A percentile compares a stretch with the other conserved stretches of the same genome.
These are phyloP conservation scores for Kodamaea jinghongensis DNA, from an alignment of 805 yeast genomes.

Conservation along the genomic window DNA sequence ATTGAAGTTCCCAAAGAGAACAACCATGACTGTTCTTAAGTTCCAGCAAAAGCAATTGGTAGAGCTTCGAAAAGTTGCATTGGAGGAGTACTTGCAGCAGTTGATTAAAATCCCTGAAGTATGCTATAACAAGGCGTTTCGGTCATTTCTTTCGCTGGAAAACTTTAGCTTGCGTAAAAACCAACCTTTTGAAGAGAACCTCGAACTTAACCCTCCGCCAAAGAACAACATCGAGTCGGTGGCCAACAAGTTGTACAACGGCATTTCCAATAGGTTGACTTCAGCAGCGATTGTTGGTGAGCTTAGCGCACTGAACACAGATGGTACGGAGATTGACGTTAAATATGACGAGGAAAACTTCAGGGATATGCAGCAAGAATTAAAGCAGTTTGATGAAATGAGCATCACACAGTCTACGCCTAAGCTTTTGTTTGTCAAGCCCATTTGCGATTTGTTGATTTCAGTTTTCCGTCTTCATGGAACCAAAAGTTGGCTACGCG, in stretches of 20 bases:
- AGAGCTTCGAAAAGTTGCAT: conserved; percentile 57
- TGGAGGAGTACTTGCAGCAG: conserved; percentile 60
- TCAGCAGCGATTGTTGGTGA: not conserved
- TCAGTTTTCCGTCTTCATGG: conserved; percentile 64
- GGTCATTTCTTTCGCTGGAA: conserved; percentile 77
- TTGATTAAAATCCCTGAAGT: conserved; percentile 63
- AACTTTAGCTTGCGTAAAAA: conserved; percentile 41
- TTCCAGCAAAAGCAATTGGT: conserved; percentile 64
- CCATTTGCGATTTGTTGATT: conserved; percentile 74
- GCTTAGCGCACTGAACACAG: not conserved
- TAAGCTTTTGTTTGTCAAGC: conserved; percentile 55
- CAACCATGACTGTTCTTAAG: conserved; percentile 55
- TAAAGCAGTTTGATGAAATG: conserved; percentile 49
- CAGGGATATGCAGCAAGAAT: conserved; percentile 53
- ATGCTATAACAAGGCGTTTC: conserved; percentile 68
- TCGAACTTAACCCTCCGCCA: conserved; percentile 5
- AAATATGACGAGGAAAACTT: conserved; percentile 25
- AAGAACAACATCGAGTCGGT: conserved; percentile 26
- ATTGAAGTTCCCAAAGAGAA: conserved; percentile 57
- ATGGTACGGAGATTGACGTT: conserved; percentile 11
- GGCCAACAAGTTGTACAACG: conserved; percentile 34
- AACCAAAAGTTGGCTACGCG: conserved; percentile 76
- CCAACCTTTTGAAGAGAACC: conserved; percentile 25
- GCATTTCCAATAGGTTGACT: conserved; percentile 18
- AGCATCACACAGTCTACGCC: conserved; percentile 24